Evolutionary conservation across 306 rosid genomes (phyloP).

Genomic region (Albizia julibrissin): DNA sequence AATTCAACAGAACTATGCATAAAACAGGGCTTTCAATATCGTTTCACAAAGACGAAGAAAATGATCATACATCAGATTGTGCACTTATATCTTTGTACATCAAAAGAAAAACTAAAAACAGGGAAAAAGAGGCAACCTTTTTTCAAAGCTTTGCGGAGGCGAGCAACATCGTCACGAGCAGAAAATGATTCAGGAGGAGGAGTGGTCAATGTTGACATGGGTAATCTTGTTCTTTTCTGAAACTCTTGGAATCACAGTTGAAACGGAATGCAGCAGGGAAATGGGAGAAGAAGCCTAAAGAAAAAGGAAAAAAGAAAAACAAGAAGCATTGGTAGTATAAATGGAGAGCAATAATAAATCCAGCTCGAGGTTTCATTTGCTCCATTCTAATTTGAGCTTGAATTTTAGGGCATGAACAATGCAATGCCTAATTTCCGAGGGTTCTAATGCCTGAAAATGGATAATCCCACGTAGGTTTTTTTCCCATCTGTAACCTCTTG

Average conservation of each 20-base stretch:
- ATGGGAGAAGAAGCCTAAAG: neutral
- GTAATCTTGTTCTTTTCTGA: neutral
- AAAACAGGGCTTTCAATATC: neutral
- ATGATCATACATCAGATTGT: neutral
- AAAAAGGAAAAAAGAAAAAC: too few species aligned
- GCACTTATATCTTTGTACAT: neutral
- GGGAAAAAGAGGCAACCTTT: conserved; percentile 45
- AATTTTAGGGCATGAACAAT: conserved; percentile 1
- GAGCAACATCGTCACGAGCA: conserved; percentile 62
- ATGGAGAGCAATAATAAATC: conserved; percentile 13
- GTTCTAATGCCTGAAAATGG: neutral
- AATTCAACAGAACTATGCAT: neutral
- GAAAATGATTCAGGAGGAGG: conserved; percentile 56
- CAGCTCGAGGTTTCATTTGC: neutral
- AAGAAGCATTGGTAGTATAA: neutral
- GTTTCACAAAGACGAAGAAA: neutral
- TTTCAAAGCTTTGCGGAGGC: conserved; percentile 62
- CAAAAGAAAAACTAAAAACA: neutral
- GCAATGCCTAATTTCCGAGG: conserved; percentile 24
- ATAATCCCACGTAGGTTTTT: neutral
- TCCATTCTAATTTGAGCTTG: conserved; percentile 21
- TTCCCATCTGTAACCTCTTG: neutral
- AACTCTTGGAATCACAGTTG: neutral
- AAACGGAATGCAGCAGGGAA: neutral
- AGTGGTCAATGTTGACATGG: conserved; percentile 58